Conservation (phyloP, 2,329 filamentous ascomycete species). For the Arthrobotrys conoides region DNA sequence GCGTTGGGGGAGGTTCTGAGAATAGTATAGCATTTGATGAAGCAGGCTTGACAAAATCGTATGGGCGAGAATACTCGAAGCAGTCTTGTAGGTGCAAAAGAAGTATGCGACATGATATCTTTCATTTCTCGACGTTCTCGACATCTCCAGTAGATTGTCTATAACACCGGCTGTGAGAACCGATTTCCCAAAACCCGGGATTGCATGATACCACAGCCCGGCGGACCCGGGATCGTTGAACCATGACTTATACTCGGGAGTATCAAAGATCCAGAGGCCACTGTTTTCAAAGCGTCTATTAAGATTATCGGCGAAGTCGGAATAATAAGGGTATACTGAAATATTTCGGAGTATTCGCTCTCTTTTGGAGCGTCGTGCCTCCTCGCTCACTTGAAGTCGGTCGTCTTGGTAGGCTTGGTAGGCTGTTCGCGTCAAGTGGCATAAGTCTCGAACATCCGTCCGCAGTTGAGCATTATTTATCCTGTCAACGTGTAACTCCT, state of each 20-base stretch:
- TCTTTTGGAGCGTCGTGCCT: slow-evolving; percentile 44
- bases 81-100: slow-evolving; percentile 63
- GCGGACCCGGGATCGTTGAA: slow-evolving; percentile 16
- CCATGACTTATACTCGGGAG: slow-evolving; percentile 64
- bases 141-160: slow-evolving; percentile 29
- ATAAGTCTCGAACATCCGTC: slow-evolving; percentile 29
- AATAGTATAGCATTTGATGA: slow-evolving; percentile 61
- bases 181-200: slow-evolving; percentile 54
- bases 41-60: slow-evolving; percentile 63
- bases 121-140: not conserved
- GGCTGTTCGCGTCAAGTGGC: slow-evolving; percentile 21
- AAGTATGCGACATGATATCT: slow-evolving; percentile 62
- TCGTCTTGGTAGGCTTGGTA: slow-evolving; percentile 38
- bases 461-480: slow-evolving; percentile 30
- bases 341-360: slow-evolving; percentile 65
- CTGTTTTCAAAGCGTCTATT: slow-evolving; percentile 64
- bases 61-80: slow-evolving; percentile 60
- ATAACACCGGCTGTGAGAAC: slow-evolving; percentile 45
- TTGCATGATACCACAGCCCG: slow-evolving; percentile 64
- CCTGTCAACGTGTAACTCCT: slow-evolving; percentile 51
- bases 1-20: slow-evolving; percentile 3
- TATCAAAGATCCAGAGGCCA: slow-evolving; percentile 64
- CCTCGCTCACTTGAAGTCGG: slow-evolving; percentile 17
- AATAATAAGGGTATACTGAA: slow-evolving; percentile 63
- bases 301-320: slow-evolving; percentile 64